phyloP scores from a whole-genome alignment of 2,329 filamentous ascomycete species.

The Ascochyta fabae region DNA sequence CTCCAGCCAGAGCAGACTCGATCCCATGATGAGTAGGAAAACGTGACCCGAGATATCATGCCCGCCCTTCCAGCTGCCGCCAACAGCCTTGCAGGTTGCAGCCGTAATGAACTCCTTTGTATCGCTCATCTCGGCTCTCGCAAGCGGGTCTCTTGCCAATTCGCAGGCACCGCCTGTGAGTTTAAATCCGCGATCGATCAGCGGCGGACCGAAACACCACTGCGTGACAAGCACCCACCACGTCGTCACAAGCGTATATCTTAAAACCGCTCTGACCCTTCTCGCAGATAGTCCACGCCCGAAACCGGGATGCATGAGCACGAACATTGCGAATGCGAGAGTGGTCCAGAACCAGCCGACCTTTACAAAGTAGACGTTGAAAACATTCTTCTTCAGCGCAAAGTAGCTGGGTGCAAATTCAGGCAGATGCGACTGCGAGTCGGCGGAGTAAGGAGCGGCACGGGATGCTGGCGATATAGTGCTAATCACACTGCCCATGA shows the following conservation, averaged over 20 bases:
- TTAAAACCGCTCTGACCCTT: constrained; percentile 64
- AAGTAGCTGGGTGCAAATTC: constrained; percentile 79
- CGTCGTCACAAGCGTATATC: constrained; percentile 75
- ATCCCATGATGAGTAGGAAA: constrained; percentile 87
- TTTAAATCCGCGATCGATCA: constrained; percentile 90
- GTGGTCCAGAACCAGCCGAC: constrained; percentile 93
- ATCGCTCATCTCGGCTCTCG: constrained; percentile 55
- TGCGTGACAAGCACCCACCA: constrained; percentile 91
- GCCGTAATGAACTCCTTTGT: constrained; percentile 68
- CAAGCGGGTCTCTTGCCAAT: constrained; percentile 57
- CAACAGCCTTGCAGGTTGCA: constrained; percentile 80
- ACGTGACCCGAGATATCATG: constrained; percentile 97
- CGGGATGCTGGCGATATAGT: constrained; percentile 74
- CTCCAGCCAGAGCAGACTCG: constrained; percentile 82
- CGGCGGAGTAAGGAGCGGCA: constrained; percentile 66
- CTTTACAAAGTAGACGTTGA: constrained; percentile 95
- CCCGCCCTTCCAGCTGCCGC: constrained; percentile 87
- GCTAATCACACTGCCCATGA: constrained; percentile 83
- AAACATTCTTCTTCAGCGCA: constrained; percentile 88
- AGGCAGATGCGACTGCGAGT: constrained; percentile 67
- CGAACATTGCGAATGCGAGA: constrained; percentile 72
- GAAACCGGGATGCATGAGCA: constrained; percentile 69
- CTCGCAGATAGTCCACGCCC: constrained; percentile 53
- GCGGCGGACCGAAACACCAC: constrained; percentile 91
- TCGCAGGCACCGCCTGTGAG: constrained; percentile 87